Evolutionary conservation across 495 filamentous ascomycete species (phyloP).

Genomic region (Extremus antarcticus): DNA sequence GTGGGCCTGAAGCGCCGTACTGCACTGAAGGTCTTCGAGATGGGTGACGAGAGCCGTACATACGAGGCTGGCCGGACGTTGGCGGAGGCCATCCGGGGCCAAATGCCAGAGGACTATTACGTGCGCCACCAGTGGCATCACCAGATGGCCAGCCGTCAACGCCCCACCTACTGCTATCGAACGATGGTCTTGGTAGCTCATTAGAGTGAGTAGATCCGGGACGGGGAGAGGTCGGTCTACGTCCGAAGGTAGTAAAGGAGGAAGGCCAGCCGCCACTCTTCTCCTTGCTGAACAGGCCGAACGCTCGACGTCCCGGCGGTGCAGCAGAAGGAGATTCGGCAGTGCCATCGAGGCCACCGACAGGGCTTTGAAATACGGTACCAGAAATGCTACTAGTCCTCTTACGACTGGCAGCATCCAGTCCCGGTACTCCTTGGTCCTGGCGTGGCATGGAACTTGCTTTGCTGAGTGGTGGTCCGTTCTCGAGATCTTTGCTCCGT

Average conservation of each 20-base stretch:
- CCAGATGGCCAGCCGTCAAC: conserved; percentile 12
- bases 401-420: conserved; percentile 12
- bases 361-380: conserved; percentile 15
- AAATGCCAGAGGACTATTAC: conserved; percentile 18
- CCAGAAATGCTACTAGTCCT: conserved; percentile 20
- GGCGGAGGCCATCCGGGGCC: conserved; percentile 2
- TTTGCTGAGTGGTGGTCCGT: conserved; percentile 27
- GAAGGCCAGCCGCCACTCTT: conserved; percentile 20
- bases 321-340: neutral
- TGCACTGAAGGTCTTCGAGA: conserved; percentile 30
- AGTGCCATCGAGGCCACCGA: conserved; percentile 4
- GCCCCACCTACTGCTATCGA: conserved; percentile 27
- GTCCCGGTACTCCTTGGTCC: conserved; percentile 14
- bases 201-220: conserved; percentile 27
- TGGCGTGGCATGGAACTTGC: conserved; percentile 30
- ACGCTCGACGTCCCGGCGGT: conserved; percentile 1
- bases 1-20: conserved; percentile 25
- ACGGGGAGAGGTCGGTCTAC: conserved; percentile 26
- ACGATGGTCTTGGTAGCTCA: conserved; percentile 30
- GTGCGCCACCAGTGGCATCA: conserved; percentile 4
- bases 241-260: conserved; percentile 10
- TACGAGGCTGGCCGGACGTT: neutral
- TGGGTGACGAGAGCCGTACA: conserved; percentile 22
- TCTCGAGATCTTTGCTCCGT: conserved; percentile 28
- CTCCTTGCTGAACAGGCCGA: conserved; percentile 14